phyloP scores from a whole-genome alignment of 345 rosid species.

The Anacardium occidentale region DNA sequence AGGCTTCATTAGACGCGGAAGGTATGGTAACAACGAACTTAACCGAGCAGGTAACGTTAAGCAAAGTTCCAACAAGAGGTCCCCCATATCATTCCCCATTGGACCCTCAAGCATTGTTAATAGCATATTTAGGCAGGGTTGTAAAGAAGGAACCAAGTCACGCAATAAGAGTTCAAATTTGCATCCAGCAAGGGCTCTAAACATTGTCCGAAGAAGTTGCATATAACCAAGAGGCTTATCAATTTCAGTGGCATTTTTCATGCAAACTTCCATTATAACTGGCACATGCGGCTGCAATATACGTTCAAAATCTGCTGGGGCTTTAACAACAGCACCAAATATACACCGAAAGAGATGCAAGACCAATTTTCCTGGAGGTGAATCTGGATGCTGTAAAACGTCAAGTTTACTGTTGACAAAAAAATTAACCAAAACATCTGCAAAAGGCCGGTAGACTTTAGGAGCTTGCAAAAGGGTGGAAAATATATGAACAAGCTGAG shows the following conservation, averaged over 20 bases:
- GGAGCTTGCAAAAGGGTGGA: slow-evolving; percentile 78
- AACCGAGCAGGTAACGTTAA: slow-evolving; percentile 94
- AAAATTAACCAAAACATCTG: slow-evolving; percentile 87
- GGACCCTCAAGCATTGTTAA: slow-evolving; percentile 96
- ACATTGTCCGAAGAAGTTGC: slow-evolving; percentile 92
- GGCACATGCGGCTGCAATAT: slow-evolving; percentile 96
- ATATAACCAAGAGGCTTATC: slow-evolving; percentile 92
- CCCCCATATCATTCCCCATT: slow-evolving; percentile 91
- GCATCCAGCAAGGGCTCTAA: slow-evolving; percentile 86
- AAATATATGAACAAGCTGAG: slow-evolving; percentile 87
- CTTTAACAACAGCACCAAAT: slow-evolving; percentile 88
- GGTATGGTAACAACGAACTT: slow-evolving; percentile 88
- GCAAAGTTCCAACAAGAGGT: slow-evolving; percentile 89
- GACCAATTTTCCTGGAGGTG: slow-evolving; percentile 80
- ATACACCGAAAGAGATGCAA: slow-evolving; percentile 90
- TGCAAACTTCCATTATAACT: slow-evolving; percentile 91
- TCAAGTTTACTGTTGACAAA: slow-evolving; percentile 90
- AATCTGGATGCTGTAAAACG: slow-evolving; percentile 80
- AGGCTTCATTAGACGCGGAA: slow-evolving; percentile 93
- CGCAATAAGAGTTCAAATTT: slow-evolving; percentile 87
- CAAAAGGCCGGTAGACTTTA: slow-evolving; percentile 85
- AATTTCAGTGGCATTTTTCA: slow-evolving; percentile 91
- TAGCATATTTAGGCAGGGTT: slow-evolving; percentile 90
- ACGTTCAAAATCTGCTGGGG: slow-evolving; percentile 93
- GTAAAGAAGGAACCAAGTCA: slow-evolving; percentile 83